These are phyloP conservation scores for Hanseniaspora thailandica DNA, from an alignment of 805 yeast species.

Conservation along the genomic window DNA sequence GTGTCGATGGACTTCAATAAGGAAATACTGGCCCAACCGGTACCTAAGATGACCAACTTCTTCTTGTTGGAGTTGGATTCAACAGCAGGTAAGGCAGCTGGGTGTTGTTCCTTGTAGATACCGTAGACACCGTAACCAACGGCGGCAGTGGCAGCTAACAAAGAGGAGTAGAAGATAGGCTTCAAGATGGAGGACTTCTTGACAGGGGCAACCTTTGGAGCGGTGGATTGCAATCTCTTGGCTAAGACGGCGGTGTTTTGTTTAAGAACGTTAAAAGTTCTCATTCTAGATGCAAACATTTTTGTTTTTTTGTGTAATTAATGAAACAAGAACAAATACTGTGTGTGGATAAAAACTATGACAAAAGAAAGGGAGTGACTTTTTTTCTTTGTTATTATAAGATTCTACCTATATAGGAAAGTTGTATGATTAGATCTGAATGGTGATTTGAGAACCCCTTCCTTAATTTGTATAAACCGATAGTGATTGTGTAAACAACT, in stretches of 20 bases:
- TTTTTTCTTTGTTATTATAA: no score
- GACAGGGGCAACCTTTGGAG: constrained; percentile 10
- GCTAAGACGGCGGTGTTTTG: not conserved
- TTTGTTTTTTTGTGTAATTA: constrained; percentile 1
- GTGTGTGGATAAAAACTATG: no score
- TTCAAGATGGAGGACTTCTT: constrained; percentile 20
- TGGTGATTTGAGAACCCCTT: no score
- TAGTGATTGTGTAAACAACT: no score
- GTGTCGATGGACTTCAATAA: constrained; percentile 76
- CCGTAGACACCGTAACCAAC: constrained; percentile 51
- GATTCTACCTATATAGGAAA: not conserved
- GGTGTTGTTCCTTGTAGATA: constrained; percentile 51
- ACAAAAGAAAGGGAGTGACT: no score
- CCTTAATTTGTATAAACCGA: no score
- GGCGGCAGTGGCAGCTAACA: constrained; percentile 40
- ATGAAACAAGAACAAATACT: not conserved
- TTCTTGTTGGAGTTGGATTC: constrained; percentile 36
- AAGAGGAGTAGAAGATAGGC: constrained; percentile 34
- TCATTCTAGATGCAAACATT: constrained; percentile 9
- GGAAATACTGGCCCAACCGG: constrained; percentile 93
- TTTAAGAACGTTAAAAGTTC: not conserved
- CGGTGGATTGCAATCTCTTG: constrained; percentile 11
- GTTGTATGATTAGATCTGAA: not conserved
- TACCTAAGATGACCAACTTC: constrained; percentile 57
- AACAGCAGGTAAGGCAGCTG: constrained; percentile 44